phyloP scores from a whole-genome alignment of 352 stramenopile species.

The Chrysophaeum taylorii region DNA sequence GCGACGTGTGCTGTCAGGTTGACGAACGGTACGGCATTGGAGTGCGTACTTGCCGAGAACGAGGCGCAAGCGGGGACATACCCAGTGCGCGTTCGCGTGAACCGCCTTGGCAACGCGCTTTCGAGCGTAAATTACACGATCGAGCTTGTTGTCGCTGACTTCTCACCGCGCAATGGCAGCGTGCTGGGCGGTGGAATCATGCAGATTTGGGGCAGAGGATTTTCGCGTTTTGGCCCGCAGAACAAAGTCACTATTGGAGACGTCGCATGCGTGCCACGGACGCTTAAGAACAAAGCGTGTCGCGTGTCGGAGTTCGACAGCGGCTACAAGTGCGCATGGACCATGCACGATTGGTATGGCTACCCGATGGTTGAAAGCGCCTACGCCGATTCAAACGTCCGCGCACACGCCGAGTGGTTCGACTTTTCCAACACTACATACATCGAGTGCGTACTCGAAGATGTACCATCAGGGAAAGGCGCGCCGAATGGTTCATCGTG shows the following conservation, averaged over 20 bases:
- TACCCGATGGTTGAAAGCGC: neutral
- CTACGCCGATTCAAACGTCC: neutral
- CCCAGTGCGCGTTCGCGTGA: slow-evolving; percentile 10
- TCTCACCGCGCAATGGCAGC: slow-evolving; percentile 13
- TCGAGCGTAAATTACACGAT: neutral
- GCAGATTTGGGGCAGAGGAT: slow-evolving; percentile 14
- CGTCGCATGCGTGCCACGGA: slow-evolving; percentile 11
- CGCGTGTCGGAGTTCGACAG: neutral
- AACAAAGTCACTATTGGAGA: slow-evolving; percentile 14
- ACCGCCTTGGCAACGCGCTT: slow-evolving; percentile 5
- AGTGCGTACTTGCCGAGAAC: neutral
- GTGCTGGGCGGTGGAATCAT: slow-evolving; percentile 13
- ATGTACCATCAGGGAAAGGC: neutral
- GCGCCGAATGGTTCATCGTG: neutral
- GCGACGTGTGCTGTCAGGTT: neutral
- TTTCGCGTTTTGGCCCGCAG: slow-evolving; percentile 14
- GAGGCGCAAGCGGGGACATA: slow-evolving; percentile 7
- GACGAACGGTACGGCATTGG: slow-evolving; percentile 1
- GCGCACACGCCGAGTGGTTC: slow-evolving; percentile 14
- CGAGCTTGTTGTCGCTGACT: neutral
- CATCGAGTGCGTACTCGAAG: slow-evolving; percentile 21
- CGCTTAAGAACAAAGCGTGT: slow-evolving; percentile 21
- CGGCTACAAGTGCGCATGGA: neutral
- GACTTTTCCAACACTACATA: slow-evolving; percentile 20
- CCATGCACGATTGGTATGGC: neutral